Base-by-base conservation (phyloP, 805 yeast species). In the Jamesozyma hellenica region DNA sequence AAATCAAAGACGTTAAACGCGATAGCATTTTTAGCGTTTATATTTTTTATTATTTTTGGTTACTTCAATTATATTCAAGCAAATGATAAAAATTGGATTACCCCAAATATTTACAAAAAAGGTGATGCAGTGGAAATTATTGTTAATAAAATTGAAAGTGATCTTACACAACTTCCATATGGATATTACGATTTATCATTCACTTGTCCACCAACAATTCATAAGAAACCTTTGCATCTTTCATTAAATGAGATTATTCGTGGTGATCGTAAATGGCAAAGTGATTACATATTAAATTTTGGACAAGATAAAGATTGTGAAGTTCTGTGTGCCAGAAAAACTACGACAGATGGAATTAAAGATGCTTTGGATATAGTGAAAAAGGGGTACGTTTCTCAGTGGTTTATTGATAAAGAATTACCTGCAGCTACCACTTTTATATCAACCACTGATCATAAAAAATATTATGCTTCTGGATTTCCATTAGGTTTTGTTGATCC, bases 401-500 rank as follows among this genome's bases (percentile, higher is more conserved):
- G 95, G 95, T 60, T 74, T 19, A 66, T 86, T 13, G 95, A 87
- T 61, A 83, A 79, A 17, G 60, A 55, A 29, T 63, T 86, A 27
- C 95, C 95, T 0, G 94, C 92, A 7, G 90, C 95, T 1, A 85
- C 95, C 0, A 81, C 94, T 0, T 82, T 79, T 47, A 73, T 79
- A 27, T 70, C 75, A 21, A 71, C 73, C 7, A 74, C 70, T 11
- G 71, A 71, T 35, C 67, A 72, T 15, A 72, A 74, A 46, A 77
- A 82, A 50, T 82, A 80, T 60, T 86, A 86, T 50, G 81, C 86
- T 4, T 76, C 92, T 3, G 96, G 95, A 2, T 86, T 87, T 62
- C 88, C 94, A 2, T 58, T 86, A 27, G 96, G 96, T 0, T 79
- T 73, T 48, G 74, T 73, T 16, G 72, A 71, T 47, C 64, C 74